Conservation (phyloP, 805 yeast genomes). For the Lipomyces anomalus region DNA sequence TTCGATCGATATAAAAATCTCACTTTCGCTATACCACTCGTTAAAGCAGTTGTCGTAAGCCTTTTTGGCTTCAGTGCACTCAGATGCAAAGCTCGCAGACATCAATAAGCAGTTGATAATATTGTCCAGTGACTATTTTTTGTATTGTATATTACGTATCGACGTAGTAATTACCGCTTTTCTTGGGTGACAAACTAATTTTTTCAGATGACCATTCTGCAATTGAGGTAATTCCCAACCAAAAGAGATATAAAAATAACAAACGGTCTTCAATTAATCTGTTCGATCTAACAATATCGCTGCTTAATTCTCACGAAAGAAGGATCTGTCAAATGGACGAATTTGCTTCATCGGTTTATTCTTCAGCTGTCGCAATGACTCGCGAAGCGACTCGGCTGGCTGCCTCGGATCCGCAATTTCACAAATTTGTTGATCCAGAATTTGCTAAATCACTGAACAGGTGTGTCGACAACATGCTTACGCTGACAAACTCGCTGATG, state of each 20-base stretch:
- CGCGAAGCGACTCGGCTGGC: slow-evolving; percentile 18
- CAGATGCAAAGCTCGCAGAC: slow-evolving; percentile 94
- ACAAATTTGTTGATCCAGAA: slow-evolving; percentile 52
- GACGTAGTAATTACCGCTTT: neutral
- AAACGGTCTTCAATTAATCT: neutral
- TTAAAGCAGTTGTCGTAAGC: slow-evolving; percentile 91
- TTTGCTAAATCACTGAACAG: slow-evolving; percentile 39
- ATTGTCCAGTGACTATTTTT: too few relatives aligned
- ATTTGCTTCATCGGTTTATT: too few relatives aligned
- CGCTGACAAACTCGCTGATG: slow-evolving; percentile 44
- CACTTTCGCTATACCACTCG: slow-evolving; percentile 86
- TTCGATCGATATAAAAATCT: slow-evolving; percentile 23
- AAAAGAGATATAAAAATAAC: neutral
- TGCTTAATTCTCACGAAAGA: neutral
- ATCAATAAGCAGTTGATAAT: too few relatives aligned
- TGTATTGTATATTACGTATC: neutral
- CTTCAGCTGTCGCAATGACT: slow-evolving; percentile 12
- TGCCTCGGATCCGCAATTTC: slow-evolving; percentile 75
- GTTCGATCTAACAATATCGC: neutral
- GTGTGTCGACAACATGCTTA: slow-evolving; percentile 41
- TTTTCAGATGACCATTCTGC: too few relatives aligned
- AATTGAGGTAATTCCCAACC: too few relatives aligned
- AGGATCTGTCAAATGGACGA: neutral
- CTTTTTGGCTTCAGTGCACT: slow-evolving; percentile 81
- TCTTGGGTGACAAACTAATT: neutral